Evolutionary conservation across 2,329 filamentous ascomycete genomes (phyloP), one percentile per base, ranked within the genome.

Genomic region (Pezicula neosporulosa): DNA sequence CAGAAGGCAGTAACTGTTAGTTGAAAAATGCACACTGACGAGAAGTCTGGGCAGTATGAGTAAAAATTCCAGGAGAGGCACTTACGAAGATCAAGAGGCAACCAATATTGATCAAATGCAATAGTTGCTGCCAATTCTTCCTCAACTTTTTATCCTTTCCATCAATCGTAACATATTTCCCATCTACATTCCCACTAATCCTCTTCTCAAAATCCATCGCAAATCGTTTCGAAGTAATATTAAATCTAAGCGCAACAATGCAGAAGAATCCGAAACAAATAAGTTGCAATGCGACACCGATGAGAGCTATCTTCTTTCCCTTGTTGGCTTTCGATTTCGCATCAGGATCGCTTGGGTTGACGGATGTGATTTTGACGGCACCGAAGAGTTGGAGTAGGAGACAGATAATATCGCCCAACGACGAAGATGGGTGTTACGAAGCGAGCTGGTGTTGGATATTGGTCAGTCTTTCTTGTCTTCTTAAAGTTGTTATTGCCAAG

Each of bases 261-360:
- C 66, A 68, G 50, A 78, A 77, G 3, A 77, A 61, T 1, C 74
- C 73, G 51, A 77, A 77, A 1, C 71, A 74, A 0, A 57, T 59
- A 12, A 78, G 64, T 51, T 77, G 74, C 1, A 74, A 52, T n/a
- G 64, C 64, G 6, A 74, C 69, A n/a, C 72, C 72, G 4, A 61
- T 59, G 16, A 72, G 59, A 2, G 72, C 72, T 33, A 75, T 65
- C 7, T 62, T 51, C 51, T 70, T 72, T 12, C 71, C 72, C 15
- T 46, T 55, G 18, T 70, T 54, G 12, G 72, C 50, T 55, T 66
- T 68, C 2, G 63, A 49, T 1, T 47, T 28, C 6, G 66, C 67
- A 42, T 72, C 58, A 1, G 56, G 8, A 9, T 68, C 64, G 3
- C 61, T 68, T 1, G 61, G 47, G 28, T 67, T 54, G 0, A 70